phyloP scores from a whole-genome alignment of 257 asterid genomes.

The Ilex asprella region DNA sequence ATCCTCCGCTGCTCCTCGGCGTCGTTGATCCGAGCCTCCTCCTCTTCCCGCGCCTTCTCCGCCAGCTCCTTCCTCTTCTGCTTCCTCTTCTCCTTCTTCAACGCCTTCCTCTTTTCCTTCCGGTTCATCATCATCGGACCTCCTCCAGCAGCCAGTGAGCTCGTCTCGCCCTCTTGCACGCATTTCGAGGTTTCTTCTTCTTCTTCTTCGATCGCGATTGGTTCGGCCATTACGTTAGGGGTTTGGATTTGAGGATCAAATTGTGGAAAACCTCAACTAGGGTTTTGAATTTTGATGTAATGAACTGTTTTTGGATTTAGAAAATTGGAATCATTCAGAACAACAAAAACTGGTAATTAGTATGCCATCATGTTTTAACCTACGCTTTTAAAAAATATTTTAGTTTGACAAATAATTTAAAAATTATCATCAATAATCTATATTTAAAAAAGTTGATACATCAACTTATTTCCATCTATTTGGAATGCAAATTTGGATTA shows the following conservation, averaged over 20 bases:
- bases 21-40: conserved; percentile 64
- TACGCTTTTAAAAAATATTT: too few relatives aligned
- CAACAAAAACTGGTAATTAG: too few relatives aligned
- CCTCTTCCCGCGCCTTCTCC: conserved; percentile 57
- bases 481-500: too few relatives aligned
- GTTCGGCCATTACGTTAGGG: conserved; percentile 24
- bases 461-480: too few relatives aligned
- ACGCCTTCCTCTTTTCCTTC: conserved; percentile 64
- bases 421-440: too few relatives aligned
- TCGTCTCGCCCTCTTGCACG: conserved; percentile 7
- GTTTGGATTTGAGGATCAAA: background rate
- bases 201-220: conserved; percentile 15
- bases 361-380: too few relatives aligned
- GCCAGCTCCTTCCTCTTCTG: conserved; percentile 77
- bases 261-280: too few relatives aligned
- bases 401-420: too few relatives aligned
- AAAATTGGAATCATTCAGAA: too few relatives aligned
- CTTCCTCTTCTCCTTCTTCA: conserved; percentile 88
- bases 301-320: too few relatives aligned
- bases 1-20: conserved; percentile 65
- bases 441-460: too few relatives aligned
- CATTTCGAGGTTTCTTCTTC: conserved; percentile 10
- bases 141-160: conserved; percentile 16
- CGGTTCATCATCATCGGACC: conserved; percentile 27
- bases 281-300: too few relatives aligned